Conservation (phyloP, 345 rosid species). For the Citrus cavaleriei region DNA sequence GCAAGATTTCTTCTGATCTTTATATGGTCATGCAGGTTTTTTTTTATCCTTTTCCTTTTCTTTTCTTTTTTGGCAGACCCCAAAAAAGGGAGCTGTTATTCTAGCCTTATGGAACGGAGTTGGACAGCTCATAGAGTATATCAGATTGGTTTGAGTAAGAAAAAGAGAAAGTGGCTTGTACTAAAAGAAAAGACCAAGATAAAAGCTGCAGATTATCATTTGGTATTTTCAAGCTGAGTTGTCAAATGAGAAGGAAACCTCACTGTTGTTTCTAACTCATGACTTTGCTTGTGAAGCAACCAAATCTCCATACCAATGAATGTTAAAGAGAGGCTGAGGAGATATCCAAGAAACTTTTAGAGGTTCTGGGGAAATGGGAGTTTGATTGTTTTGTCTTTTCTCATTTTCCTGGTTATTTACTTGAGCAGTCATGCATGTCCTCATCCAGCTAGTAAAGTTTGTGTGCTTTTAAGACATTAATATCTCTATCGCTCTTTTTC, state of each 20-base stretch:
- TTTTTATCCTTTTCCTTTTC: background rate
- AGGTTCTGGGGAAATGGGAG: conserved; percentile 27
- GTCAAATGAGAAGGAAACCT: conserved; percentile 21
- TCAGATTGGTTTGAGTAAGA: conserved; percentile 12
- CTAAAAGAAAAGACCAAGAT: conserved; percentile 10
- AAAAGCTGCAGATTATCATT: conserved; percentile 4
- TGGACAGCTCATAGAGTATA: conserved; percentile 5
- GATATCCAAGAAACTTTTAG: conserved; percentile 25
- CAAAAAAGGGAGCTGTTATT: conserved; percentile 18
- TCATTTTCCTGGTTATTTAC: conserved; percentile 9
- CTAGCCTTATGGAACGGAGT: background rate
- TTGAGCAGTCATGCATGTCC: conserved; percentile 15
- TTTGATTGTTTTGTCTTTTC: background rate
- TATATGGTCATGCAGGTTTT: conserved; percentile 9
- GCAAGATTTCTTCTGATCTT: conserved; percentile 22
- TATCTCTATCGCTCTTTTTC: conserved; percentile 3
- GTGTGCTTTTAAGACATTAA: background rate
- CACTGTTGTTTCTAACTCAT: conserved; percentile 11
- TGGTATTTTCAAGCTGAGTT: conserved; percentile 17
- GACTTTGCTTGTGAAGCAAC: conserved; percentile 32
- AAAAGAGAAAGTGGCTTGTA: conserved; percentile 14
- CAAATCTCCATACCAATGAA: conserved; percentile 10
- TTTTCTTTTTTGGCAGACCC: background rate
- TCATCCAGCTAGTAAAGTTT: background rate
- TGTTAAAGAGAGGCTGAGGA: background rate